A percentile compares a stretch with the other conserved stretches of the same genome.
phyloP scores from a whole-genome alignment of 768 basidiomycete genomes.

The Boletus rex-veris region DNA sequence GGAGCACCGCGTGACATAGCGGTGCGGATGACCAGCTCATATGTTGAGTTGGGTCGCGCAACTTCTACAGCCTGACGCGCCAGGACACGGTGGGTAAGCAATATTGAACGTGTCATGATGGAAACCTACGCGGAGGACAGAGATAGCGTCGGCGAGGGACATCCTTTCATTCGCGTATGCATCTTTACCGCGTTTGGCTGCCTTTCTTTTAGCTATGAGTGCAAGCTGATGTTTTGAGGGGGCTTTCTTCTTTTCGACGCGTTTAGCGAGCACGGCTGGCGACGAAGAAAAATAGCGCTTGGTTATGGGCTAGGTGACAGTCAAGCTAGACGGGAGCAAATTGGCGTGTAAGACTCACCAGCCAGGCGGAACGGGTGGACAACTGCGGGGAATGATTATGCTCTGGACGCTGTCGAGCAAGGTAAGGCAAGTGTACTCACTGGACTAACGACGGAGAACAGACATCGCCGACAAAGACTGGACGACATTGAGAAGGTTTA shows the following conservation, averaged over 20 bases:
- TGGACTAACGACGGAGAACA: slow-evolving; percentile 9
- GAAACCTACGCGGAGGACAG: slow-evolving; percentile 62
- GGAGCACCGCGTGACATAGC: slow-evolving; percentile 73
- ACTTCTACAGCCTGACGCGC: slow-evolving; percentile 74
- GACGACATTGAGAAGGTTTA: slow-evolving; percentile 15
- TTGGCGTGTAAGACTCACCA: slow-evolving; percentile 1
- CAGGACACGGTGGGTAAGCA: slow-evolving; percentile 1
- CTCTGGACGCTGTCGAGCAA: background rate
- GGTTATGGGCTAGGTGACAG: background rate
- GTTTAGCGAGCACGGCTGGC: slow-evolving; percentile 40
- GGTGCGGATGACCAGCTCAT: slow-evolving; percentile 79
- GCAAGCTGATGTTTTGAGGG: slow-evolving; percentile 71
- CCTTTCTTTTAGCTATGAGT: slow-evolving; percentile 59
- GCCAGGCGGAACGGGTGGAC: slow-evolving; percentile 31
- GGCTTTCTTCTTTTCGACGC: slow-evolving; percentile 53
- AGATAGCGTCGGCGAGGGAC: slow-evolving; percentile 60
- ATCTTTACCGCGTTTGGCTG: slow-evolving; percentile 48
- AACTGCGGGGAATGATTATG: slow-evolving; percentile 29
- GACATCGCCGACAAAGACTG: slow-evolving; percentile 26
- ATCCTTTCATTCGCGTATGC: slow-evolving; percentile 66
- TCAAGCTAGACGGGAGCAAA: background rate
- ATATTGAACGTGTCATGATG: background rate
- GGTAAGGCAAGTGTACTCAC: slow-evolving; percentile 9
- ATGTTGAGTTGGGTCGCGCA: slow-evolving; percentile 67
- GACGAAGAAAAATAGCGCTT: slow-evolving; percentile 50